phyloP scores from a whole-genome alignment of 129 eudicot species.

The Chrysanthemum lavandulifolium region DNA sequence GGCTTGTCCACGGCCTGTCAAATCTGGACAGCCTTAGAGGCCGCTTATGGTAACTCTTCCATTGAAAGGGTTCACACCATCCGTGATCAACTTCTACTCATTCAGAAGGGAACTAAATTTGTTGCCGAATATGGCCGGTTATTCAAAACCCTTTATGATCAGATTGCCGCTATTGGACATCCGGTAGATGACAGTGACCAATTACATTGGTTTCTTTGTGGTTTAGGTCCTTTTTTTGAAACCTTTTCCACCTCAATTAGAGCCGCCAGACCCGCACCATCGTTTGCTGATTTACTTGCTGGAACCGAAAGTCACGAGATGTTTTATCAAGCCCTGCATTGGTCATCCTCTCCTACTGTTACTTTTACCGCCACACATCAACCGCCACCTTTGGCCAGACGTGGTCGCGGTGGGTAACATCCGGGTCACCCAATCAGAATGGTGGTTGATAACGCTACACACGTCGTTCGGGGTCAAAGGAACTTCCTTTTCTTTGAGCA shows the following conservation, averaged over 20 bases:
- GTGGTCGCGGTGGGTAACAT: background rate
- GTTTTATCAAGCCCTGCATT: background rate
- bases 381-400: background rate
- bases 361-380: background rate
- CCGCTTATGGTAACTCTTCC: background rate
- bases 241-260: background rate
- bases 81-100: background rate
- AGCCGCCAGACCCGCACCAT: background rate
- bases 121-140: background rate
- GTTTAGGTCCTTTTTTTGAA: background rate
- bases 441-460: too few relatives aligned
- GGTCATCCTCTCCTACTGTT: background rate
- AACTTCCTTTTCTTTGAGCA: too few relatives aligned
- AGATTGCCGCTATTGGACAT: background rate
- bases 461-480: too few relatives aligned
- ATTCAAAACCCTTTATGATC: background rate
- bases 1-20: background rate
- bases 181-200: background rate
- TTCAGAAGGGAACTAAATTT: background rate
- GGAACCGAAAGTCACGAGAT: background rate
- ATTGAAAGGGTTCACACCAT: conserved; percentile 1
- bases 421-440: background rate
- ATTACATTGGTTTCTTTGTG: background rate
- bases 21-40: conserved; percentile 1
- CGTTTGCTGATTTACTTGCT: conserved; percentile 5